A percentile compares a stretch with the other conserved stretches of the same genome.
Evolutionary conservation across 1,284 basidiomycete species (phyloP).

Genomic region (Malassezia psittaci): DNA sequence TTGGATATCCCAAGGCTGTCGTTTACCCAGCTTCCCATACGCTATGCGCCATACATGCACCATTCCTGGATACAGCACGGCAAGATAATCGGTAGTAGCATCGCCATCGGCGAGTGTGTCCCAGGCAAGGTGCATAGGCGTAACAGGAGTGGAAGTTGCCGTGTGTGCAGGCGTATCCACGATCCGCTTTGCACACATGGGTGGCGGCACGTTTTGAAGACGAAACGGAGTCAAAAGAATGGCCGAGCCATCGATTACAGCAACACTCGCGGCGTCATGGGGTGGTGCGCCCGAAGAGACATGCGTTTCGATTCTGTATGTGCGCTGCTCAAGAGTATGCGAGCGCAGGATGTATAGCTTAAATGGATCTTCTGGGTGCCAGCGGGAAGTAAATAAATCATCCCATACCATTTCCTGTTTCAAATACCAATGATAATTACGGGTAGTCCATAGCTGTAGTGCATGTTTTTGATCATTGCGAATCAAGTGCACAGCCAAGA

Average conservation of each 20-base stretch:
- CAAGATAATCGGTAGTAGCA: constrained; percentile 54
- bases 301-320: constrained; percentile 68
- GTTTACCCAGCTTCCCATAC: constrained; percentile 23
- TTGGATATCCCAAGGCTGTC: neutral
- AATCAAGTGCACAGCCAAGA: constrained; percentile 57
- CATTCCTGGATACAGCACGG: constrained; percentile 55
- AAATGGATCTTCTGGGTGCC: constrained; percentile 77
- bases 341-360: constrained; percentile 56
- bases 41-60: constrained; percentile 58
- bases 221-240: constrained; percentile 83
- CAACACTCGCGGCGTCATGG: constrained; percentile 70
- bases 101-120: neutral
- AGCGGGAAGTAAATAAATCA: constrained; percentile 52
- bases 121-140: constrained; percentile 52
- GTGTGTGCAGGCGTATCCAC: neutral
- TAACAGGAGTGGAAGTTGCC: neutral
- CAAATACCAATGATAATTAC: constrained; percentile 84
- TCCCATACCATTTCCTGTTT: constrained; percentile 28
- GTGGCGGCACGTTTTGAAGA: constrained; percentile 84
- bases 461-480: constrained; percentile 1
- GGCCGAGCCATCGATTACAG: constrained; percentile 78
- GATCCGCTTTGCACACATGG: constrained; percentile 59
- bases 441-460: constrained; percentile 83
- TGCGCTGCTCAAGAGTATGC: constrained; percentile 56
- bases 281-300: constrained; percentile 59